Evolutionary conservation across 2,329 filamentous ascomycete genomes (phyloP), one percentile per base, ranked within the genome.

Genomic region (Camptophora hylomeconis): DNA sequence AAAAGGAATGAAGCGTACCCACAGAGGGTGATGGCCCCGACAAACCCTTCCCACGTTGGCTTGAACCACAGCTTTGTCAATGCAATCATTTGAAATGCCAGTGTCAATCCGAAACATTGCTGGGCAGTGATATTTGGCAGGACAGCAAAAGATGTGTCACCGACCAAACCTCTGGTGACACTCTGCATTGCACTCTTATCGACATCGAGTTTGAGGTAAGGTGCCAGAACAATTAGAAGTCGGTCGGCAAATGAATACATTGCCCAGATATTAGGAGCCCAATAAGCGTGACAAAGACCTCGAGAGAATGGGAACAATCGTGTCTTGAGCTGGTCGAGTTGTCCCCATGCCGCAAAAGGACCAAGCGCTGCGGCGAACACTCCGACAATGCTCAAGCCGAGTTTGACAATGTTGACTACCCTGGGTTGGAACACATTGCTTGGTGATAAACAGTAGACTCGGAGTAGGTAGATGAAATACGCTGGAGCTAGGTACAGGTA

Each of bases 191-290:
- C 87, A 15, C 75, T 72, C 26, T 62, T 51, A 42, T 87, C 77
- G 29, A 95, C 65, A 0, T 69, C 52, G 10, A 94, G 61, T 5
- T 82, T 80, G 5, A 95, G 55, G 31, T 74, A 75, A 19, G 89
- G 87, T 6, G 86, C 86, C 45, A 86, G 82, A 82, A 46, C 4
- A 25, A 98, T 93, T 41, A 98, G 52, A 5, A 83, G 57, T 30
- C 89, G 69, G 48, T 98, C 89, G 2, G 69, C 60, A 51, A 95
- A 93, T 0, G 89, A 94, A 56, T 98, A 98, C 50, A 95, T 69
- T 0, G 89, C 87, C 89, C 89, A 98, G 2, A 93, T 62, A 44
- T 98, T 98, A 0, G 89, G 86, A 8, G 89, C 89, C 89, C 89
- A 98, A 53, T 98, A 98, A 1, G 89, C 89, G 59, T 98, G 89